Evolutionary conservation across 116 monocot genomes (phyloP), one percentile per base, ranked within the genome.

Genomic region (Papilionanthe hybrid): DNA sequence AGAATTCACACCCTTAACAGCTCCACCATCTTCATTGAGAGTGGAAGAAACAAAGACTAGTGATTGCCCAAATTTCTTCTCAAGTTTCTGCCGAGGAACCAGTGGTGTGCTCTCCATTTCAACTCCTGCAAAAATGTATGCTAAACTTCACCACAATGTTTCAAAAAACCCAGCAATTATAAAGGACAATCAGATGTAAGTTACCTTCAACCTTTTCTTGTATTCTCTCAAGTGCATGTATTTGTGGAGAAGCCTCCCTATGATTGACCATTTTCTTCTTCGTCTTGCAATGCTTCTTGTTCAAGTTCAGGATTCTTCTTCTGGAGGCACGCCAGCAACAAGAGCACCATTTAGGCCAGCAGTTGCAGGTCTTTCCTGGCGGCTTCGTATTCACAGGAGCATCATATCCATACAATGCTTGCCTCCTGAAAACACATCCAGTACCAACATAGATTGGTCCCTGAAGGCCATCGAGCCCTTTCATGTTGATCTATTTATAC

Each of bases 11-110:
- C 42, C 75, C 67, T 75, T 49, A 42, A 58, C 73, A 76, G 75
- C 56, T 12, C 85, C 86, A 66, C 89, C 93, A 75, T 87, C 82
- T 66, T 87, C 85, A 58, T 83, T 55, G 13, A 89, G 81, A 13
- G 89, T 87, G 18, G 93, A 93, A 22, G 83, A 80, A 23, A 93
- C 85, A 86, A 93, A 87, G 13, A 83, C 82, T 9, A 85, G 78
- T n/a, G 93, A 93, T 82, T 93, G 93, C 27, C 93, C 93, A 83
- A 93, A 93, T 79, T 81, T 93, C 77, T 93, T 90, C 86, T 93
- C 89, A 63, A 90, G 80, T 48, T 93, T 93, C 60, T 87, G 78
- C 49, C 85, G 73, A 9, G 90, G 85, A 19, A 87, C 82, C 5
- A 88, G 79, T 11, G 78, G 47, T 78, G 78, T 43, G 28, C 19